Base-by-base conservation (phyloP, 805 yeast genomes). In the Ogataea thermomethanolica region DNA sequence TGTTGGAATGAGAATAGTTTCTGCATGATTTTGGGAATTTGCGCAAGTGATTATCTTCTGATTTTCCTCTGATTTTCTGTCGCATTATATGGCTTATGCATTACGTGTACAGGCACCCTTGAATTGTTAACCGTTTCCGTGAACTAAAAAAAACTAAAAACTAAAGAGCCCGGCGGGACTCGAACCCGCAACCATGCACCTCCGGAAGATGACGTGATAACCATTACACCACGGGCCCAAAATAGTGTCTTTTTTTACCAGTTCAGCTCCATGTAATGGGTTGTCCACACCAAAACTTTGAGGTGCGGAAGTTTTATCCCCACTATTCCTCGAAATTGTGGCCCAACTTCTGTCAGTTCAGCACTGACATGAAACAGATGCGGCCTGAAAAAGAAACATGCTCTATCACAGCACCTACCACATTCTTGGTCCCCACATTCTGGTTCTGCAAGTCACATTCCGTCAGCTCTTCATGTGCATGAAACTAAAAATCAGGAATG, bases 221-320 rank as follows among this genome's bases (percentile, higher is more conserved):
- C 82, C 83, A 75, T 76, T 77, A 76, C 81, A 81, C 83, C 81
- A 77, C 80, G 69, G 70, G 80, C 78, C 79, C 80, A 31, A 46
- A 39, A 37, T 44, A 44, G 46, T 41, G 33, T 41, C 33, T 29
- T 30, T 32, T 40, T 48, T 38, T 17, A 17, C 20, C 20, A 17
- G 20, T 17, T 17, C 20, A 17, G 20, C 3, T 17, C 20, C 20
- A 17, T 17, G 20, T 17, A 17, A 17, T 17, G 20, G 20, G 5
- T 17, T 17, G 20, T 17, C 20, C 5, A 17, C 20, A 4, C 5
- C 5, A 17, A 17, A 5, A 17, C 5, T 17, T 17, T 17, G 20
- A 4, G 3, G 5, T 17, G 20, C 5, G 20, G 20, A 3, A 5
- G 20, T 5, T 17, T 17, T 5, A 17, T 3, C 20, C 5, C 5